Evolutionary conservation across 2,329 filamentous ascomycete species (phyloP).

Genomic region (Monosporascus cannonballus): DNA sequence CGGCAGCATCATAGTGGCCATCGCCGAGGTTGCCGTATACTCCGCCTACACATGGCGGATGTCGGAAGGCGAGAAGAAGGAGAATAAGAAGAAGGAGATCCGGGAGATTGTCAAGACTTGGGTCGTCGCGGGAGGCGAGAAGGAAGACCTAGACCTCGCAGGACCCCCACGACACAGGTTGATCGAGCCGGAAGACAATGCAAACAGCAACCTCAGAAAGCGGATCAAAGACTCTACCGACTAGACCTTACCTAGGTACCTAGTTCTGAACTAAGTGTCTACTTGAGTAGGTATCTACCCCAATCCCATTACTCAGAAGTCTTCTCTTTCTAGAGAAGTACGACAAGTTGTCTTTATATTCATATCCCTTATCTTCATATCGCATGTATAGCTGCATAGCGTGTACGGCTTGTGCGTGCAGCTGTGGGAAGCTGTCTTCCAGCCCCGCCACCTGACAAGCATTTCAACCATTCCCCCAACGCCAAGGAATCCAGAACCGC

Average conservation of each 20-base stretch:
- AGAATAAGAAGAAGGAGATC: constrained; percentile 54
- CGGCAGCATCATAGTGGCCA: constrained; percentile 61
- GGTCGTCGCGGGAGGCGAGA: constrained; percentile 46
- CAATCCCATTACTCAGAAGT: too few relatives aligned
- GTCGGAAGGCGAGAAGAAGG: constrained; percentile 58
- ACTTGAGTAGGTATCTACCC: too few relatives aligned
- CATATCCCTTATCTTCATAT: too few relatives aligned
- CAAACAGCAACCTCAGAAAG: constrained; percentile 13
- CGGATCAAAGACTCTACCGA: constrained; percentile 9
- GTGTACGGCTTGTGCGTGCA: accelerated
- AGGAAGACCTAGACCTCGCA: constrained; percentile 15
- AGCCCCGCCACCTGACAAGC: constrained; percentile 1
- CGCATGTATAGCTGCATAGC: too few relatives aligned
- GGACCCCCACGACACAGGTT: constrained; percentile 6
- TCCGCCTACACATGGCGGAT: constrained; percentile 68
- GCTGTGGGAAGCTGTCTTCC: constrained; percentile 1
- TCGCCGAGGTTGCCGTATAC: constrained; percentile 75
- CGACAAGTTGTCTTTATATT: too few relatives aligned
- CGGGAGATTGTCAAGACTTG: constrained; percentile 68
- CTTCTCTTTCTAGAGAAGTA: too few relatives aligned
- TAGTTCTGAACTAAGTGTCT: too few relatives aligned
- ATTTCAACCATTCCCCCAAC: too few relatives aligned
- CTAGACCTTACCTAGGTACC: background rate
- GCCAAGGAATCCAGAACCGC: too few relatives aligned
- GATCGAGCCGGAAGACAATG: constrained; percentile 3